Conservation (phyloP, 2,329 filamentous ascomycete genomes). For the Cordyceps pruinosa region DNA sequence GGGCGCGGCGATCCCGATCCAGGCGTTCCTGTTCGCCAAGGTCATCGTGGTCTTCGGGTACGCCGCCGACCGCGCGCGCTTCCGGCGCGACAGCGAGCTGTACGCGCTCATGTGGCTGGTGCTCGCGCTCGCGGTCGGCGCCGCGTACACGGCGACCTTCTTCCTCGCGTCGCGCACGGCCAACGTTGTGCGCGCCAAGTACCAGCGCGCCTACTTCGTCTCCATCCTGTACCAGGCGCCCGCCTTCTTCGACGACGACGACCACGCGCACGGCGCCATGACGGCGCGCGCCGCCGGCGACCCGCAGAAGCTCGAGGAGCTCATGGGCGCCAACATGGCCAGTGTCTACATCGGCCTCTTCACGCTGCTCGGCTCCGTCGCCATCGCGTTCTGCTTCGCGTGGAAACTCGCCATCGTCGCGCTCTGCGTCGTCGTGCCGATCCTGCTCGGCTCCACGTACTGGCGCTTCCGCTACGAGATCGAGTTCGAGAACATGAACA, state of each 20-base stretch:
- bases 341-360: slow-evolving; percentile 57
- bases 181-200: slow-evolving; percentile 42
- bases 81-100: slow-evolving; percentile 43
- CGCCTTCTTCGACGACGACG: slow-evolving; percentile 53
- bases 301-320: slow-evolving; percentile 53
- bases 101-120: slow-evolving; percentile 62
- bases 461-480: slow-evolving; percentile 52
- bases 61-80: slow-evolving; percentile 22
- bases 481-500: slow-evolving; percentile 63
- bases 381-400: slow-evolving; percentile 63
- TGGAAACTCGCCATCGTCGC: slow-evolving; percentile 71
- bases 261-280: slow-evolving; percentile 54
- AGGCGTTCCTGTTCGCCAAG: slow-evolving; percentile 49
- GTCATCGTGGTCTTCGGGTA: slow-evolving; percentile 45
- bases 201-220: slow-evolving; percentile 55
- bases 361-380: slow-evolving; percentile 56
- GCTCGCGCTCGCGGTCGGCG: slow-evolving; percentile 45
- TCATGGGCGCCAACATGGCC: slow-evolving; percentile 60
- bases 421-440: slow-evolving; percentile 51
- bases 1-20: slow-evolving; percentile 40
- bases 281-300: slow-evolving; percentile 50
- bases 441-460: slow-evolving; percentile 41
- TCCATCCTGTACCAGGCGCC: slow-evolving; percentile 54
- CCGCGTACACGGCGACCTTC: slow-evolving; percentile 42
- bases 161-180: slow-evolving; percentile 38